Evolutionary conservation across 371 early-diverging fungal species (phyloP).

Genomic region (Blakeslea trispora): DNA sequence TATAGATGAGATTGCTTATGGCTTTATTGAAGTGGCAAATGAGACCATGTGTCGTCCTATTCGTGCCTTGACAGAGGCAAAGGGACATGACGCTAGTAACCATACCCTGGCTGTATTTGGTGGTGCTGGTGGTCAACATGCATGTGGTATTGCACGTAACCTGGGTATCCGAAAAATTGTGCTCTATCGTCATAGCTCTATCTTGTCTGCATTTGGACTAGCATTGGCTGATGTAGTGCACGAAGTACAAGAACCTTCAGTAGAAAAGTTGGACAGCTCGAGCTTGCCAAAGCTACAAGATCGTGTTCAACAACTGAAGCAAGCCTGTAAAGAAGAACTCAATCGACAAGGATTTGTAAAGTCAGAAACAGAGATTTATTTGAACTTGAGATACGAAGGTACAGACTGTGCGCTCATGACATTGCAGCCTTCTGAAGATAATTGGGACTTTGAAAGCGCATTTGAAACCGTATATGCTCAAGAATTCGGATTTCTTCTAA

Average conservation of each 20-base stretch:
- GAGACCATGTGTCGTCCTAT: slow-evolving; percentile 97
- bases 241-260: slow-evolving; percentile 87
- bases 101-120: slow-evolving; percentile 95
- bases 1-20: slow-evolving; percentile 87
- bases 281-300: slow-evolving; percentile 46
- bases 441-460: slow-evolving; percentile 60
- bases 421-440: slow-evolving; percentile 55
- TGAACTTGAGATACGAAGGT: slow-evolving; percentile 92
- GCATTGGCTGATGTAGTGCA: slow-evolving; percentile 90
- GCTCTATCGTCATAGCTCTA: slow-evolving; percentile 86
- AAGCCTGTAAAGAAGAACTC: slow-evolving; percentile 48
- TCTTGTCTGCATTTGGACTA: slow-evolving; percentile 93
- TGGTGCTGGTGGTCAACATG: slow-evolving; percentile 94
- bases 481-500: slow-evolving; percentile 92
- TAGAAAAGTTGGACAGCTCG: slow-evolving; percentile 35
- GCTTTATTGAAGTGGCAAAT: slow-evolving; percentile 93
- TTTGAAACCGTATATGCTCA: slow-evolving; percentile 76
- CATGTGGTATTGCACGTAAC: slow-evolving; percentile 90
- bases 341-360: slow-evolving; percentile 68
- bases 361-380: slow-evolving; percentile 62
- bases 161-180: slow-evolving; percentile 83
- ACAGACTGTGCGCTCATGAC: slow-evolving; percentile 96
- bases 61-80: slow-evolving; percentile 90
- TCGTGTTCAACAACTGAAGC: slow-evolving; percentile 53
- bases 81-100: slow-evolving; percentile 85